Percentiles rank a stretch among this genome's conserved stretches.
Conservation (phyloP, 2,329 filamentous ascomycete species). For the Nothophoma quercina region DNA sequence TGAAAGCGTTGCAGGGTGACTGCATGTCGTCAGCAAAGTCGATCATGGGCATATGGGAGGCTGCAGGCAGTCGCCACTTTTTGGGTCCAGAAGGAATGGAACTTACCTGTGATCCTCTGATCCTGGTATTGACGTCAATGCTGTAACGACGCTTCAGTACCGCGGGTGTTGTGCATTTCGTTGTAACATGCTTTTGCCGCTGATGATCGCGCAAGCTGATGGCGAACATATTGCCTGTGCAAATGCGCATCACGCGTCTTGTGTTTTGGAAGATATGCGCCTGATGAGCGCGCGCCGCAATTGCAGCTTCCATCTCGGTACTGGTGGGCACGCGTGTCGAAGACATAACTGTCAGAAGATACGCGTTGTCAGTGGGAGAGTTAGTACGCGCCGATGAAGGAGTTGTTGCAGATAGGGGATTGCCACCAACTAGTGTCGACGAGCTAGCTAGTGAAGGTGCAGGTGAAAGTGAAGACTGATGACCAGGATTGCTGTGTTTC, state of each 20-base stretch:
- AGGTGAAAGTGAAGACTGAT: background rate
- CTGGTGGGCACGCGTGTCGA: no score
- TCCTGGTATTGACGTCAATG: conserved; percentile 26
- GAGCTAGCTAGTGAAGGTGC: background rate
- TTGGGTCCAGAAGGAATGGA: background rate
- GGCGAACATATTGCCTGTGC: conserved; percentile 12
- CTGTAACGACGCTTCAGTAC: conserved; percentile 30
- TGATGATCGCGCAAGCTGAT: conserved; percentile 25
- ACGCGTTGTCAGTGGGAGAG: background rate
- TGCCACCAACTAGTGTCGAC: background rate
- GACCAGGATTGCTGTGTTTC: no score
- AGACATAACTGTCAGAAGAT: no score
- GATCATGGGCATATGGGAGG: no score
- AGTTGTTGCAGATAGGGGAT: background rate
- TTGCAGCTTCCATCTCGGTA: background rate
- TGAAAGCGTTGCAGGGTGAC: no score
- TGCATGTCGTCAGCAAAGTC: no score
- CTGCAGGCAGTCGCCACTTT: no score
- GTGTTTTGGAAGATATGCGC: conserved; percentile 14
- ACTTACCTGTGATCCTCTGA: background rate
- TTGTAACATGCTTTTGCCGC: conserved; percentile 21
- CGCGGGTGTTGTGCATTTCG: conserved; percentile 15
- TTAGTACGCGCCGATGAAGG: background rate
- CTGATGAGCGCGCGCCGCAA: background rate
- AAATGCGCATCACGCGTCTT: conserved; percentile 3